Percentiles rank a stretch among this genome's conserved stretches.
These are phyloP conservation scores for Nicotiana obtusifolia DNA, from an alignment of 257 asterid genomes.

Conservation along the genomic window DNA sequence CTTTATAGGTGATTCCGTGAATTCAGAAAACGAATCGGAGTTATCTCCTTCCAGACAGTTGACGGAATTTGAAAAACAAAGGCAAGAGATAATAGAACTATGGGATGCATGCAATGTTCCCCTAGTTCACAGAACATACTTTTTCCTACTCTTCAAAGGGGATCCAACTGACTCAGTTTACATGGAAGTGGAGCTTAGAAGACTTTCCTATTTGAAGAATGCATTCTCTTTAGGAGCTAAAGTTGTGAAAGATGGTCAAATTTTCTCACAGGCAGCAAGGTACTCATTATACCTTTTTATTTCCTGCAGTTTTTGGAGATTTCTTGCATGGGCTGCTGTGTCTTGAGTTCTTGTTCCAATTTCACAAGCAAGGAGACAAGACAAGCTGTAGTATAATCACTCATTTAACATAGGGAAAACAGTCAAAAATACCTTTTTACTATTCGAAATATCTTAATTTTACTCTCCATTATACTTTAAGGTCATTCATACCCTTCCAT, in stretches of 20 bases:
- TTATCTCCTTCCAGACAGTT: constrained; percentile 40
- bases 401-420: not conserved
- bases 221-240: constrained; percentile 25
- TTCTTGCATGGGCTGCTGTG: not conserved
- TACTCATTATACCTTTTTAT: constrained; percentile 10
- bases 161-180: constrained; percentile 82
- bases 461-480: constrained; percentile 2
- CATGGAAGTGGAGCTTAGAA: constrained; percentile 88
- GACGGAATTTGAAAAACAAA: constrained; percentile 58
- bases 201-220: constrained; percentile 61
- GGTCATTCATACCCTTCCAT: not conserved
- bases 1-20: constrained; percentile 14
- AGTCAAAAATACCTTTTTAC: not conserved
- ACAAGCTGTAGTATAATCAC: not conserved
- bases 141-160: constrained; percentile 68
- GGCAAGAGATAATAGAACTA: constrained; percentile 53
- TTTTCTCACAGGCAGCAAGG: constrained; percentile 39
- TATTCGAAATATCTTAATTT: not conserved
- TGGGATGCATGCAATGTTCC: constrained; percentile 71
- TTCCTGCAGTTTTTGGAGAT: not conserved
- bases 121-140: constrained; percentile 68
- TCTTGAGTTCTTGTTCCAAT: not conserved
- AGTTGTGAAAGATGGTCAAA: constrained; percentile 22
- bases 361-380: not conserved
- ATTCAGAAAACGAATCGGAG: constrained; percentile 18